Base-by-base conservation (phyloP, 257 asterid genomes). In the Scutellaria galericulata region DNA sequence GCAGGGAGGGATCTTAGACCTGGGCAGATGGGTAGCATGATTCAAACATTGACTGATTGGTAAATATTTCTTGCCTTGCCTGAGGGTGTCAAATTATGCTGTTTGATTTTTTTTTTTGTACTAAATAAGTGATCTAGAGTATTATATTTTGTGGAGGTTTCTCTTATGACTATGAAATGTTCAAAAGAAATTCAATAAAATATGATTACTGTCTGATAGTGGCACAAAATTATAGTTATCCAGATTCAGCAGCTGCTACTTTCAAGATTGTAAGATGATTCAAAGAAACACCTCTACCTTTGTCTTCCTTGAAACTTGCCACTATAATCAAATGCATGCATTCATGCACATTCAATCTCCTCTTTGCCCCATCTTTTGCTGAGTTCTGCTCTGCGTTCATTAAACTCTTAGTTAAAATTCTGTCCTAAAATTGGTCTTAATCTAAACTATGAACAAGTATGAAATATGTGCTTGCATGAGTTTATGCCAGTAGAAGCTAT, bases 1-100 rank as follows among this genome's bases (percentile, higher is more conserved):
- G 99, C 96, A 53, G 99, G 98, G 74, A 95, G 99, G 87, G 99
- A 92, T 88, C 96, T 90, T 67, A 89, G 97, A 77, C 98, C 97
- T 47, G 96, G 82, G 63, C 98, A 95, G 66, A 76, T 95, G 74
- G 93, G 93, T 69, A 81, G 81, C 74, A 95, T 95, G 97, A 85
- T 86, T 77, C 80, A 87, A 27, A 86, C 94, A 1, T 79, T 95
- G 70, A 78, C 83, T 6, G 77, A 87, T 70, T 95, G 99, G 98
- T 95, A 83, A 70, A 59, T 74, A 45, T 58, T 39, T 79, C 67
- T 46, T 37, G 57, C 59, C 18, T 53, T 53, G 59, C 47, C 77
- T 14, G 14, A 7, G 12, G 27, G 24, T 12, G n/a, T 56, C 59
- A 44, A 50, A 44, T 54, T 65, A 24, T 76, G 31, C 60, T 47